Conservation (phyloP, 179 eudicot genomes). For the Kewa caespitosa region DNA sequence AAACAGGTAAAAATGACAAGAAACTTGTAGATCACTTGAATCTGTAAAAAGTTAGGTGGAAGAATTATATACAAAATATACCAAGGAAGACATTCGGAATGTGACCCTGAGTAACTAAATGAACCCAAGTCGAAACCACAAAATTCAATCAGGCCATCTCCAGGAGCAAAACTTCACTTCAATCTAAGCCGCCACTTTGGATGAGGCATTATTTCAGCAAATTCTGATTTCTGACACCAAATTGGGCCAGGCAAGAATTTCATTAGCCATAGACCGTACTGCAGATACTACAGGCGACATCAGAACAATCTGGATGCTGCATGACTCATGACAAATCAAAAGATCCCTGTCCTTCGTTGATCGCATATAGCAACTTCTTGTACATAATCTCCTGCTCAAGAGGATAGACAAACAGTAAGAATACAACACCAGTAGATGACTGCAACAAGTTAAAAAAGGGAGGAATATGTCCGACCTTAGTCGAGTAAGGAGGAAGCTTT, state of each 20-base stretch:
- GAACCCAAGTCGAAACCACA: conserved; percentile 16
- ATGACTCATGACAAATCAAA: conserved; percentile 77
- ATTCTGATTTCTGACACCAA: background rate
- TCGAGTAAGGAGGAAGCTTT: conserved; percentile 97
- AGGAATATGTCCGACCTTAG: conserved; percentile 53
- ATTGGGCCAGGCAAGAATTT: conserved; percentile 15
- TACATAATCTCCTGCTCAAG: conserved; percentile 75
- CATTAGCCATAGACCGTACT: conserved; percentile 10
- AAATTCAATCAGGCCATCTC: conserved; percentile 23
- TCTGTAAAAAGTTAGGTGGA: conserved; percentile 21
- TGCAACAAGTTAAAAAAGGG: background rate
- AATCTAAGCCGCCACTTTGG: conserved; percentile 11
- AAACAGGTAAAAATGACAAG: background rate
- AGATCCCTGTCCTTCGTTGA: conserved; percentile 94
- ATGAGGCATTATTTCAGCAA: conserved; percentile 6
- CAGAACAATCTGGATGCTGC: background rate
- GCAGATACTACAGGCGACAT: background rate
- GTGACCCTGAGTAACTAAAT: conserved; percentile 15
- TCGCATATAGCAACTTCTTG: conserved; percentile 90
- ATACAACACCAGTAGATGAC: background rate
- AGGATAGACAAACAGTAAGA: conserved; percentile 13
- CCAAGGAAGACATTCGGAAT: conserved; percentile 12
- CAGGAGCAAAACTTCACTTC: conserved; percentile 9
- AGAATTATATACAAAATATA: conserved; percentile 39
- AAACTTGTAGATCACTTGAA: conserved; percentile 25